A percentile compares a stretch with the other conserved stretches of the same genome.
Conservation (phyloP, 176 grass and related monocot genomes). For the Paspalum notatum region DNA sequence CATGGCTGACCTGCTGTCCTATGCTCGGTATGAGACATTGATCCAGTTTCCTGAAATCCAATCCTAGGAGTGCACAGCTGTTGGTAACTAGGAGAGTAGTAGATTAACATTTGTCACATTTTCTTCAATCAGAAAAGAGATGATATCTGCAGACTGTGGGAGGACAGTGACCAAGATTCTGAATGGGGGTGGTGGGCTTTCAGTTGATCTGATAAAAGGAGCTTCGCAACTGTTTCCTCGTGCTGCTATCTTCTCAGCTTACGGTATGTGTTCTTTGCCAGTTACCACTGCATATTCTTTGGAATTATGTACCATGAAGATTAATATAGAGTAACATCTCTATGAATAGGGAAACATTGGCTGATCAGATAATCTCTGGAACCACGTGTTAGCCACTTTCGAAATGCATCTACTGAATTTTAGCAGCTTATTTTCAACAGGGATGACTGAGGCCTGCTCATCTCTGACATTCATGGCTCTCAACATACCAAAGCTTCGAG, state of each 20-base stretch:
- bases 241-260: constrained; percentile 77
- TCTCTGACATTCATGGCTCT: constrained; percentile 83
- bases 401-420: not conserved
- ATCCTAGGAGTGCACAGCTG: not conserved
- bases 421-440: constrained; percentile 34
- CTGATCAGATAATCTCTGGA: not conserved
- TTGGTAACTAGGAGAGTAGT: not conserved
- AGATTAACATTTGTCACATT: not conserved
- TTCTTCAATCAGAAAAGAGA: constrained; percentile 53
- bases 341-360: not conserved
- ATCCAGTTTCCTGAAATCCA: not conserved
- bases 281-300: not conserved
- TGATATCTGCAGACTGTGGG: constrained; percentile 9
- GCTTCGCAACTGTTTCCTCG: constrained; percentile 60
- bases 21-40: constrained; percentile 47
- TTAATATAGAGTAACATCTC: not conserved
- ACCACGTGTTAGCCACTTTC: no score
- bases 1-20: constrained; percentile 77
- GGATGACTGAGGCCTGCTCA: constrained; percentile 96
- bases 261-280: constrained; percentile 53
- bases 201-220: constrained; percentile 51
- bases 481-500: constrained; percentile 35
- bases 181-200: constrained; percentile 74
- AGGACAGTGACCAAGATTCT: constrained; percentile 69
- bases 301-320: not conserved